These are phyloP conservation scores for Immersiporthe knoxdaviesiana DNA, from an alignment of 2,329 filamentous ascomycete genomes.

Conservation along the genomic window DNA sequence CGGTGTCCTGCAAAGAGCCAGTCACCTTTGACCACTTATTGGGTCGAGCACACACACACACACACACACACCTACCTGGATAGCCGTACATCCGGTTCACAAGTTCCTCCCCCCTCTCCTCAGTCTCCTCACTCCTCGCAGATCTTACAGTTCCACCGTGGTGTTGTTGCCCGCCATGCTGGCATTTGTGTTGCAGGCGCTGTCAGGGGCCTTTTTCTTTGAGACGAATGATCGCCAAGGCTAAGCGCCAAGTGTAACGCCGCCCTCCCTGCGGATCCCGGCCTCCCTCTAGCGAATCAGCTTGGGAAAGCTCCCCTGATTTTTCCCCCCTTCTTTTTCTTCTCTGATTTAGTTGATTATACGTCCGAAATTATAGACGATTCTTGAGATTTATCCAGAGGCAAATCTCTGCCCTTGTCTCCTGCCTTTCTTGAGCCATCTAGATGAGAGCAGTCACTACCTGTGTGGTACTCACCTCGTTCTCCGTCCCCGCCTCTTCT, in stretches of 20 bases:
- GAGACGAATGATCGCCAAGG: slow-evolving; percentile 25
- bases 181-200: background rate
- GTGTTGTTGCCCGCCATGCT: background rate
- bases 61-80: slow-evolving; percentile 1
- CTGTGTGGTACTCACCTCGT: background rate
- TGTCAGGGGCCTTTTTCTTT: slow-evolving; percentile 24
- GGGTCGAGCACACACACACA: background rate
- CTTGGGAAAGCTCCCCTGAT: background rate
- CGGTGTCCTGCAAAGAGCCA: background rate
- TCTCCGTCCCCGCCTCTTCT: no score
- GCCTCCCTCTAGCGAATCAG: slow-evolving; percentile 18
- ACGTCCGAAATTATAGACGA: background rate
- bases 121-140: slow-evolving; percentile 6
- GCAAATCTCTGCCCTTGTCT: no score
- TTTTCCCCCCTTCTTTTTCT: no score
- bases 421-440: background rate
- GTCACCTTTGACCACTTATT: slow-evolving; percentile 15
- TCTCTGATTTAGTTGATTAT: no score
- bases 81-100: slow-evolving; percentile 5
- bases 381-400: no score
- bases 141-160: slow-evolving; percentile 22
- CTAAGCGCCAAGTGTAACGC: slow-evolving; percentile 23
- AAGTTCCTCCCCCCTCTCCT: background rate
- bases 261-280: background rate
- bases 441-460: background rate